phyloP scores from a whole-genome alignment of 139 green algal genomes.

The Chlorella ohadii region DNA sequence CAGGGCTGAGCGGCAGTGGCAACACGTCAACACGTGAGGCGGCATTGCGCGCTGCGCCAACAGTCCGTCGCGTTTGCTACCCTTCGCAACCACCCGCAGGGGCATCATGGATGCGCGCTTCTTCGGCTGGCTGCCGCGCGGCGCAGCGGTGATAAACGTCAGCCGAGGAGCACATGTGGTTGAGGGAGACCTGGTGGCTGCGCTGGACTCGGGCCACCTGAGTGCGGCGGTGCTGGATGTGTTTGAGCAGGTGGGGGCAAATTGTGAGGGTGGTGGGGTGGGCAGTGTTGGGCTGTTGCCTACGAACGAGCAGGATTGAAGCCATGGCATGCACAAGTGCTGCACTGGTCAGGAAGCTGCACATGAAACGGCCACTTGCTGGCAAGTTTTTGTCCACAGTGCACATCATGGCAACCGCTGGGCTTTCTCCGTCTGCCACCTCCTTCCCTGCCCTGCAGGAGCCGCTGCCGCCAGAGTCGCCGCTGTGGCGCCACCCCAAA shows the following conservation, averaged over 20 bases:
- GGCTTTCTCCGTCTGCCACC: too few species aligned
- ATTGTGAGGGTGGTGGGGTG: too few species aligned
- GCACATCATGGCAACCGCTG: too few species aligned
- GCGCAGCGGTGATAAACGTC: conserved; percentile 55
- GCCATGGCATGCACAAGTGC: background rate
- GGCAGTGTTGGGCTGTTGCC: too few species aligned
- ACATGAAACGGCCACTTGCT: too few species aligned
- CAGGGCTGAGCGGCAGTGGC: too few species aligned
- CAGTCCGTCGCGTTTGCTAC: too few species aligned
- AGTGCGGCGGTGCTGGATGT: conserved; percentile 60
- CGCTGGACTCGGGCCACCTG: conserved; percentile 49
- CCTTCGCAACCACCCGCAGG: background rate
- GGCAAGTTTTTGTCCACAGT: too few species aligned
- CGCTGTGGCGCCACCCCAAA: conserved; percentile 59
- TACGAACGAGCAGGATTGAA: too few species aligned
- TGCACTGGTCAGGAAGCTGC: too few species aligned
- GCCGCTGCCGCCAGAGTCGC: conserved; percentile 56
- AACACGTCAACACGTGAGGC: too few species aligned
- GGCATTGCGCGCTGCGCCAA: too few species aligned
- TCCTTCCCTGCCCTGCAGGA: conserved; percentile 35
- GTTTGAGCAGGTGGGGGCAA: background rate
- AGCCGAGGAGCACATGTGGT: conserved; percentile 61
- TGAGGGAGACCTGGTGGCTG: conserved; percentile 54
- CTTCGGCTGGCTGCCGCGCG: conserved; percentile 56
- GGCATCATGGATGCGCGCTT: conserved; percentile 58